Percentiles rank a stretch among this genome's conserved stretches.
Evolutionary conservation across 768 basidiomycete genomes (phyloP).

Genomic region (Hygrophoropsis aurantiaca): DNA sequence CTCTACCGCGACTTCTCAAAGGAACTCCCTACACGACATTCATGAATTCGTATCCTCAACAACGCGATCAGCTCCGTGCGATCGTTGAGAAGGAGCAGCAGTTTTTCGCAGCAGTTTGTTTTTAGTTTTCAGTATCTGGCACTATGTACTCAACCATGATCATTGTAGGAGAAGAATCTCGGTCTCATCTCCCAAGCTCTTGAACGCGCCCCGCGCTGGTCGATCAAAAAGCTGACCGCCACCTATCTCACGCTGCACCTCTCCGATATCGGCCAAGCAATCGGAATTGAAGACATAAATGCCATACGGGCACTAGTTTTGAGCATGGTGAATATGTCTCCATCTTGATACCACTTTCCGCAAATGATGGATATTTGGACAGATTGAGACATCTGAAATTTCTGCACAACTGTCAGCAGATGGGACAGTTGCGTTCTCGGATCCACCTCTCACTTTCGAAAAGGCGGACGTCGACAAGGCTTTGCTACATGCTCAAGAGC

Average conservation of each 20-base stretch:
- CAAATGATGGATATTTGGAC: slow-evolving; percentile 3
- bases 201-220: slow-evolving; percentile 72
- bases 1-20: slow-evolving; percentile 62
- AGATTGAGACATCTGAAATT: slow-evolving; percentile 76
- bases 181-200: slow-evolving; percentile 71
- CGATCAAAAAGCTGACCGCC: slow-evolving; percentile 74
- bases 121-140: not conserved
- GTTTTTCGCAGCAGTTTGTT: slow-evolving; percentile 52
- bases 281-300: slow-evolving; percentile 45
- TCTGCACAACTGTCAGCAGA: slow-evolving; percentile 64
- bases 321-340: slow-evolving; percentile 62
- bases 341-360: not conserved
- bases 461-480: slow-evolving; percentile 61
- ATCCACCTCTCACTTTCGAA: slow-evolving; percentile 57
- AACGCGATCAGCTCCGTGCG: slow-evolving; percentile 41
- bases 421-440: slow-evolving; percentile 74
- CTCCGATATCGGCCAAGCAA: slow-evolving; percentile 59
- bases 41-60: slow-evolving; percentile 64
- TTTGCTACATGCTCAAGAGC: slow-evolving; percentile 55
- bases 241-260: slow-evolving; percentile 82
- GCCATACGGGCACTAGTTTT: slow-evolving; percentile 61
- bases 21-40: slow-evolving; percentile 64
- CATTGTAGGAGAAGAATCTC: slow-evolving; percentile 62
- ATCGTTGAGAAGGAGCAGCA: slow-evolving; percentile 56
- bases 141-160: not conserved